Conservation (phyloP, 1,284 basidiomycete genomes). For the Cutaneotrichosporon cutaneum region DNA sequence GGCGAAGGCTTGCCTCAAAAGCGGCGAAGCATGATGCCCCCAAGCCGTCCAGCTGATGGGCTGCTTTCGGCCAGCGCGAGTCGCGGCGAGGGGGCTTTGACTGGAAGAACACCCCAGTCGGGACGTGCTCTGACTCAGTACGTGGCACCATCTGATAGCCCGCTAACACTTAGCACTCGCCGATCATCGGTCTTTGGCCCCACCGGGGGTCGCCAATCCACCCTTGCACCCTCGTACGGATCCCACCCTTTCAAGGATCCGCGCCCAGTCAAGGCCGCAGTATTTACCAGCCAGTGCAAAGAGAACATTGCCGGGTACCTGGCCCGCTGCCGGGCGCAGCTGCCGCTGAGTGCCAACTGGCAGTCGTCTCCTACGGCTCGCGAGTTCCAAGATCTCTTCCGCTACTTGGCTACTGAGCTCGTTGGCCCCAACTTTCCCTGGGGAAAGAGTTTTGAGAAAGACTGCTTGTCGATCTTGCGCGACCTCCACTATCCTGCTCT, state of each 20-base stretch:
- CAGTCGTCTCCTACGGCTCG: slow-evolving; percentile 73
- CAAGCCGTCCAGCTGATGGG: neutral
- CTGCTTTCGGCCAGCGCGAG: slow-evolving; percentile 36
- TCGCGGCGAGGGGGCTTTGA: slow-evolving; percentile 58
- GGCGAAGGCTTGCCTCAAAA: neutral
- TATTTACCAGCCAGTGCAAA: slow-evolving; percentile 70
- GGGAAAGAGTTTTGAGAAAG: slow-evolving; percentile 70
- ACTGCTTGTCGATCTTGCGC: slow-evolving; percentile 68
- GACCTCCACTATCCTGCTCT: slow-evolving; percentile 73
- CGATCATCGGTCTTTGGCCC: slow-evolving; percentile 60
- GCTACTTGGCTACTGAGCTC: slow-evolving; percentile 64
- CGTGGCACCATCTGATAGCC: neutral
- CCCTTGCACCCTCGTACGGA: slow-evolving; percentile 52
- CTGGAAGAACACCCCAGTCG: slow-evolving; percentile 70
- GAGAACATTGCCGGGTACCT: slow-evolving; percentile 72
- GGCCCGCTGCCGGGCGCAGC: slow-evolving; percentile 61
- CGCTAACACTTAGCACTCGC: slow-evolving; percentile 56
- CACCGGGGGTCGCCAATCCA: slow-evolving; percentile 58
- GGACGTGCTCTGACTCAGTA: slow-evolving; percentile 39
- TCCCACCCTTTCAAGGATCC: slow-evolving; percentile 61
- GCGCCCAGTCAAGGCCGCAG: slow-evolving; percentile 68
- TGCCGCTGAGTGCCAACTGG: slow-evolving; percentile 61
- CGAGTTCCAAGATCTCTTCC: slow-evolving; percentile 77
- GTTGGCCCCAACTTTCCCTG: slow-evolving; percentile 65
- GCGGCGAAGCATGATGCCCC: slow-evolving; percentile 13